These are phyloP conservation scores for Rosa hybrid DNA, from an alignment of 331 rosid genomes.

Conservation along the genomic window DNA sequence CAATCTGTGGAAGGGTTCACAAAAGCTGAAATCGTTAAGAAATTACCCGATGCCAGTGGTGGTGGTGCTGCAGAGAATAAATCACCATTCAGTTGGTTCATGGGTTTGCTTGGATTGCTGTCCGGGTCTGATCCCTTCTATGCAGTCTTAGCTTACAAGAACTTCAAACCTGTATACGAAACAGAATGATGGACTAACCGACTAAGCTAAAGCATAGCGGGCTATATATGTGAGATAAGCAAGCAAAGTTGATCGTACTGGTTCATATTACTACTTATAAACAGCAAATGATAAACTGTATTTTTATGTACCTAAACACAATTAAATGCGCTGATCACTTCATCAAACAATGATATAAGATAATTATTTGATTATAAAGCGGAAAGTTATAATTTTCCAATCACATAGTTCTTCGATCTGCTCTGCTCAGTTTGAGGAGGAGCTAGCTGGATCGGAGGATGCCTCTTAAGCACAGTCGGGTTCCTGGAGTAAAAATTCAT, in stretches of 20 bases:
- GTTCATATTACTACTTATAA: too few species aligned
- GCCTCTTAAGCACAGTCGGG: too few species aligned
- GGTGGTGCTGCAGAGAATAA: constrained; percentile 33
- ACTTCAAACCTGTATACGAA: constrained; percentile 60
- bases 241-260: background rate
- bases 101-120: constrained; percentile 53
- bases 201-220: background rate
- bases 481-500: too few species aligned
- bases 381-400: too few species aligned
- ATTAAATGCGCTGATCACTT: too few species aligned
- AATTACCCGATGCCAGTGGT: constrained; percentile 38
- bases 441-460: too few species aligned
- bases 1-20: constrained; percentile 82
- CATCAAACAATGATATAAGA: background rate
- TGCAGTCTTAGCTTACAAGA: constrained; percentile 77
- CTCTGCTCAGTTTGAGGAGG: too few species aligned
- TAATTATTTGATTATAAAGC: too few species aligned
- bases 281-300: background rate
- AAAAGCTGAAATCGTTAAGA: constrained; percentile 61
- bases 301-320: background rate
- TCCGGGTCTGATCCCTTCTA: constrained; percentile 74
- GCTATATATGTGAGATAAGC: background rate
- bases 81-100: constrained; percentile 54
- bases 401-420: too few species aligned
- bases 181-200: background rate